A percentile compares a stretch with the other conserved stretches of the same genome.
Conservation (phyloP, 2,329 filamentous ascomycete genomes). For the Colletotrichum eleusines region DNA sequence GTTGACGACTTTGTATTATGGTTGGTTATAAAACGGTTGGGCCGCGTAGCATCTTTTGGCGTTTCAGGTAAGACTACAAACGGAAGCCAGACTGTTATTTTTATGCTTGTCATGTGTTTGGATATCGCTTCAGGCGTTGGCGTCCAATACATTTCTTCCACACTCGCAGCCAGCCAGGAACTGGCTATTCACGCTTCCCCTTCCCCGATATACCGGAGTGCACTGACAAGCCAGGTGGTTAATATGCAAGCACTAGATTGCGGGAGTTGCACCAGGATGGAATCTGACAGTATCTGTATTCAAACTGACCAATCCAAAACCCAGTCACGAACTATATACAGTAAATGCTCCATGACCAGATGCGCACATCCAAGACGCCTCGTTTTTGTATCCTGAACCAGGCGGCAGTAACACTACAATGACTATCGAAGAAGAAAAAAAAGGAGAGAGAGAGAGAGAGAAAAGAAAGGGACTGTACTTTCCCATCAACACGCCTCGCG, state of each 20-base stretch:
- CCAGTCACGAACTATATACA: slow-evolving; percentile 8
- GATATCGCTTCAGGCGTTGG: background rate
- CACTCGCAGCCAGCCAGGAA: background rate
- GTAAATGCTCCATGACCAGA: background rate
- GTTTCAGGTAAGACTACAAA: slow-evolving; percentile 39
- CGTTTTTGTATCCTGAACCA: background rate
- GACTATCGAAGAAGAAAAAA: background rate
- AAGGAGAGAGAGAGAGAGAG: too few species aligned
- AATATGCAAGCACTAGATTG: background rate
- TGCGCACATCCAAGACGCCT: background rate
- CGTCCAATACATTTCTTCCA: slow-evolving; percentile 3
- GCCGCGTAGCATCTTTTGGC: slow-evolving; percentile 33
- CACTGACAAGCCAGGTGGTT: background rate
- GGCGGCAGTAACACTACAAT: background rate
- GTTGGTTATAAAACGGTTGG: slow-evolving; percentile 24
- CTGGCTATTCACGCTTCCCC: background rate
- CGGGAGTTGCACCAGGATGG: background rate
- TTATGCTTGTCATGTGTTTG: background rate
- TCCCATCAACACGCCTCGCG: background rate
- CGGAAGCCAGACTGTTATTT: slow-evolving; percentile 24
- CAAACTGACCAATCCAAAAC: background rate
- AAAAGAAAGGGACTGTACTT: background rate
- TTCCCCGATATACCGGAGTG: background rate
- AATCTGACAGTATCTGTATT: background rate
- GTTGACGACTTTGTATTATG: background rate